Evolutionary conservation across 2,329 filamentous ascomycete species (phyloP), one percentile per base, ranked within the genome.

Genomic region (Helotiales sp.): DNA sequence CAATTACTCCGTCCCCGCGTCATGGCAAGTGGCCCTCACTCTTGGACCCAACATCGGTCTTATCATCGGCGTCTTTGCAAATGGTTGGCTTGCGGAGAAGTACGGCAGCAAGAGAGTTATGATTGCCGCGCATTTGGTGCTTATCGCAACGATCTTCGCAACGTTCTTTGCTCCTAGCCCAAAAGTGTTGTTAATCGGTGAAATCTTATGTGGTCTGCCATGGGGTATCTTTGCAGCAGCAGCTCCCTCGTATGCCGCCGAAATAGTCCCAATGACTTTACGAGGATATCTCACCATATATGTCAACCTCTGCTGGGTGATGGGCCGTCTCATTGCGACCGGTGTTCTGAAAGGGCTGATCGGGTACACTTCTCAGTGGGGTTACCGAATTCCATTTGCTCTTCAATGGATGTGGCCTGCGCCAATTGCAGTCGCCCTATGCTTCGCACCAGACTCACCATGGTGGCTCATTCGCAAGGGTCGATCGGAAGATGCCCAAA

Each of bases 241-340:
- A 37, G 78, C 20, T 78, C 81, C 65, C 70, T 70, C 69, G 15
- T 78, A 78, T 61, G 75, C 76, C 2, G 76, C 69, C 6, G 76
- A 78, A 82, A 76, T 78, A 1, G 74, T 73, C 24, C 75, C 76
- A n/a, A 75, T 75, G 11, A 69, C 73, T 8, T 69, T 78, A 7
- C 69, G 76, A 22, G 72, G 75, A 0, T 78, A 78, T 55, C 70
- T 72, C 32, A 73, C 63, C 1, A 85, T 83, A 1, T 86, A 85
- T 63, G 82, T 84, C 68, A 84, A 85, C 73, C 80, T 84, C 69
- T 85, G 84, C 79, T 86, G 84, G 84, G 84, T 75, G 1, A 73
- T 84, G 6, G 82, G 83, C 28, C 82, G 84, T 69, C 73, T 84
- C 58, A 80, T 84, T 64, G 82, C 81, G n/a, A 78, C 83, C 43